Evolutionary conservation across 257 asterid genomes (phyloP), one percentile per base, ranked within the genome.

Genomic region (Schizonepeta tenuifolia): DNA sequence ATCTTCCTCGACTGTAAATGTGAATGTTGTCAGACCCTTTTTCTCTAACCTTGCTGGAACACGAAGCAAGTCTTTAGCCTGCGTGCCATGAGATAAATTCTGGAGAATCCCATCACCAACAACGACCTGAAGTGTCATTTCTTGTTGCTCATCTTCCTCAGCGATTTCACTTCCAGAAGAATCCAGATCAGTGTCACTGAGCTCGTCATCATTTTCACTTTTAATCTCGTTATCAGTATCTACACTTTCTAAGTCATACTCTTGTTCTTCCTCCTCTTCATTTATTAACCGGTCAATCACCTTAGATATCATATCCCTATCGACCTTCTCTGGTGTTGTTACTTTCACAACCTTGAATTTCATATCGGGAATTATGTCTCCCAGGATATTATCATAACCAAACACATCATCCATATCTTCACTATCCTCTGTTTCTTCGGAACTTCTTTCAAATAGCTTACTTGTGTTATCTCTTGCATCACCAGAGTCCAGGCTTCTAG

Each of bases 291-390:
- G 96, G 69, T 94, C 97, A 77, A 94, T 91, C 72, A 85, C 96
- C 86, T 88, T 88, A 40, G 97, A 88, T 81, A 94, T 87, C 35
- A 88, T 54, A 82, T 90, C 99, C 77, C 80, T 81, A 77, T 91
- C 96, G 64, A 81, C 84, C 82, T 89, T 89, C 76, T 81, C 87
- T 4, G 97, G 96, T 43, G 88, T 65, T 68, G 93, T 88, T 73
- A 88, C 95, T 77, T 89, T 87, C 82, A 91, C 83, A 74, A 94
- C 96, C 87, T 90, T 91, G 75, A 94, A 95, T 85, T 88, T 86
- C 84, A 87, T 88, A 63, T 97, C 97, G 78, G 98, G 97, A 79
- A 91, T 91, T 91, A 94, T 84, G 87, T 94, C 96, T 38, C 78
- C 83, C 84, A 94, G 77, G 71, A 85, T 86, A 78, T 81, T 87